phyloP scores from a whole-genome alignment of 305 asterid genomes.

The Lippia alba region DNA sequence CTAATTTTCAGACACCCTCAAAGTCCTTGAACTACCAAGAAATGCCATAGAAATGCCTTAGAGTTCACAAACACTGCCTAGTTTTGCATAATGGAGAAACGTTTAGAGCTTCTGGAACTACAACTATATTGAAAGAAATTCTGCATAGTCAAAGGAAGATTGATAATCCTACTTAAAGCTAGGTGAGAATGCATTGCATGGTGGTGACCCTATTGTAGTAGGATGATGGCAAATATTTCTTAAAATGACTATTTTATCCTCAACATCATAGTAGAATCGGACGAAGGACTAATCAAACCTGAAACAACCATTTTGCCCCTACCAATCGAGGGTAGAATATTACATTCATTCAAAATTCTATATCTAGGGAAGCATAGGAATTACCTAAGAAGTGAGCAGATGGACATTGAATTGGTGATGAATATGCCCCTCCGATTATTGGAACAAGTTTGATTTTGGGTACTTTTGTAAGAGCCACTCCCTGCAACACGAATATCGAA shows the following conservation, averaged over 20 bases:
- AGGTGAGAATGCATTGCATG: too few species aligned
- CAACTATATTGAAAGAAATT: neutral
- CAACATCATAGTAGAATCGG: constrained; percentile 8
- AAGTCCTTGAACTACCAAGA: too few species aligned
- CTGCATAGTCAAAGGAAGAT: neutral
- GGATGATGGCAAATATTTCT: neutral
- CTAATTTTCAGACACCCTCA: too few species aligned
- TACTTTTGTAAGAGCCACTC: constrained; percentile 70
- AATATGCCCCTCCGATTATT: constrained; percentile 88
- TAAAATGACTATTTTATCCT: neutral
- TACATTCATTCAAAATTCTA: neutral
- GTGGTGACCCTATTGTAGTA: too few species aligned
- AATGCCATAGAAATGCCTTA: too few species aligned
- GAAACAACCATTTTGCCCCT: neutral
- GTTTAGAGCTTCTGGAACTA: neutral
- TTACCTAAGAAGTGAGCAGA: constrained; percentile 92
- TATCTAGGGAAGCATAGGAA: neutral
- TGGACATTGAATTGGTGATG: constrained; percentile 62
- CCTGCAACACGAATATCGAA: constrained; percentile 50
- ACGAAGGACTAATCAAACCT: neutral
- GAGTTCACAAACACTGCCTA: too few species aligned
- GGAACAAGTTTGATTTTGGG: constrained; percentile 69
- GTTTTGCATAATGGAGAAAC: too few species aligned
- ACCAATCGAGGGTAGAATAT: constrained; percentile 4
- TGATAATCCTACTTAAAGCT: too few species aligned